Base-by-base conservation (phyloP, 75 land plant species). In the Chamaecyparis obtusa region DNA sequence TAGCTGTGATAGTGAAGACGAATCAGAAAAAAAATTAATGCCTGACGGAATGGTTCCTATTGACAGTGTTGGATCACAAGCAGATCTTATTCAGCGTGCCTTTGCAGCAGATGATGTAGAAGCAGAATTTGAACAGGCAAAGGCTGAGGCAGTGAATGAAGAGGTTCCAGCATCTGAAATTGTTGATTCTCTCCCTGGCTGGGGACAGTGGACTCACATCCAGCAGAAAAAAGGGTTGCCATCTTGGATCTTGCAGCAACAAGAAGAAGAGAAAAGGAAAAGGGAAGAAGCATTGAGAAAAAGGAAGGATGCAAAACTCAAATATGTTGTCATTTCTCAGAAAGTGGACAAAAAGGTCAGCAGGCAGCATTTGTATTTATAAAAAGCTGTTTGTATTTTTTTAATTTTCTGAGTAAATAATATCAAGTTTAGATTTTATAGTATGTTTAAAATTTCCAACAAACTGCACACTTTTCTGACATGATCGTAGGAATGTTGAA, bases 51-150 rank as follows among this genome's bases (percentile, higher is more conserved):
- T 91, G 37, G 79, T 90, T 72, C 82, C 87, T 17, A 88, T 89
- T 71, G 91, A 89, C 89, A 91, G 90, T 80, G 91, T 91, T 85
- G 94, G 92, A 39, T 97, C 99, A 64, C 97, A 96, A 78, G 76
- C 86, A 85, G 98, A 96, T n/a, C 90, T 95, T 33, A 94, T 98
- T 85, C 94, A 88, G 17, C 91, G 83, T 80, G 99, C 99, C 71
- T 98, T 98, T 92, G 99, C 99, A 56, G 96, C 93, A 56, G 99
- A 98, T 93, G 97, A 97, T 93, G 99, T 98, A 76, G 99, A 96
- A 88, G 95, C 90, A 74, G 99, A 95, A 67, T 98, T 98, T 89
- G 92, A 92, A 80, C 92, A 91, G 80, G 87, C 86, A 81, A 98
- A 98, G 86, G 67, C 87, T 54, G 93, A 90, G 48, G 89, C 90